Percentiles rank a stretch among this genome's conserved stretches.
These are phyloP conservation scores for Saturnispora silvae DNA, from an alignment of 805 yeast genomes.

Conservation along the genomic window DNA sequence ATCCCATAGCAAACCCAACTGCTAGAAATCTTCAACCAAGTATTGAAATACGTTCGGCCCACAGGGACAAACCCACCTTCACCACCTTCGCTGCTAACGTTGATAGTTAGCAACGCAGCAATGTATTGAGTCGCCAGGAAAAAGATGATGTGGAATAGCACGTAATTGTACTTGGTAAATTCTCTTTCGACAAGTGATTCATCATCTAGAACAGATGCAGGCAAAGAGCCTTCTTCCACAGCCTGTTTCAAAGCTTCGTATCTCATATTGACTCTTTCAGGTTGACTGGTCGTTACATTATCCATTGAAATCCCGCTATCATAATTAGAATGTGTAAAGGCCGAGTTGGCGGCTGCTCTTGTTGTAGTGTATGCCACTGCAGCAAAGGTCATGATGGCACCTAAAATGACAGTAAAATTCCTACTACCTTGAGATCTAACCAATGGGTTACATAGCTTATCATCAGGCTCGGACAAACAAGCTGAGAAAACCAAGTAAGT, in stretches of 20 bases:
- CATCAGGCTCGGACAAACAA: slow-evolving; percentile 94
- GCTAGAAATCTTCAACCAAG: slow-evolving; percentile 88
- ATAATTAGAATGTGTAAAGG: slow-evolving; percentile 34
- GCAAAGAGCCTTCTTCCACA: slow-evolving; percentile 91
- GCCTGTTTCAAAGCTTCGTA: slow-evolving; percentile 86
- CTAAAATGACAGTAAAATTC: slow-evolving; percentile 75
- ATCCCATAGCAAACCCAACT: slow-evolving; percentile 85
- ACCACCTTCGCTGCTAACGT: slow-evolving; percentile 67
- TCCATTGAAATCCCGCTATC: slow-evolving; percentile 27
- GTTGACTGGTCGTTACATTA: slow-evolving; percentile 42
- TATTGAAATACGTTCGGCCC: slow-evolving; percentile 89
- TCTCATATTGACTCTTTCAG: slow-evolving; percentile 58
- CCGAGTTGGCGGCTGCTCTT: slow-evolving; percentile 82
- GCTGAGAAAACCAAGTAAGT: slow-evolving; percentile 87
- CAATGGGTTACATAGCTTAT: slow-evolving; percentile 81
- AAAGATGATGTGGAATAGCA: slow-evolving; percentile 83
- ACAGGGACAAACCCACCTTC: slow-evolving; percentile 90
- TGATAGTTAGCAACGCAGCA: slow-evolving; percentile 85
- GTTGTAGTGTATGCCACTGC: slow-evolving; percentile 97
- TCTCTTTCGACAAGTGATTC: slow-evolving; percentile 50
- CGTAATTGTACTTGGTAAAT: slow-evolving; percentile 71
- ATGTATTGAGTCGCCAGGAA: slow-evolving; percentile 95
- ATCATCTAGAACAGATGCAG: slow-evolving; percentile 82
- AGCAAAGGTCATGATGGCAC: slow-evolving; percentile 86
- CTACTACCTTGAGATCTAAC: slow-evolving; percentile 84